Percentiles rank a stretch among this genome's conserved stretches.
These are phyloP conservation scores for Rosa hybrid DNA, from an alignment of 331 rosid genomes.

Conservation along the genomic window DNA sequence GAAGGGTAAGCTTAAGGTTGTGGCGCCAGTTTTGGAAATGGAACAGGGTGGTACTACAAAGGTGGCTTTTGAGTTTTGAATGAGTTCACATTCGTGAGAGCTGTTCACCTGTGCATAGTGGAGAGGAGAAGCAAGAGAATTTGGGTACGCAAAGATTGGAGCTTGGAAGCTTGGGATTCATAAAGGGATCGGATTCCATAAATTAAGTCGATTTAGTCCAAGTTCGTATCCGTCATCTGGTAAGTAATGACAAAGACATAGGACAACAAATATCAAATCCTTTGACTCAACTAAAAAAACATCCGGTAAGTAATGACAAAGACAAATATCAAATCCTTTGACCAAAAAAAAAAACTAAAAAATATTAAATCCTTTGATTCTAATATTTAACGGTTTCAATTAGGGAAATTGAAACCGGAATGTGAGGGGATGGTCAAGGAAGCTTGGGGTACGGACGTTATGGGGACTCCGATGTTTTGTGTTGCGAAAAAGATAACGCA, in stretches of 20 bases:
- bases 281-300: too few relatives aligned
- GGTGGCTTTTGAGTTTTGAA: not conserved
- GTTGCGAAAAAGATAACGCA: too few relatives aligned
- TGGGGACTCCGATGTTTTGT: too few relatives aligned
- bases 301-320: not conserved
- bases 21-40: not conserved
- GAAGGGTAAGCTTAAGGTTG: not conserved
- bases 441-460: too few relatives aligned
- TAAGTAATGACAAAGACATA: not conserved
- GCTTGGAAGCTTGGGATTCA: constrained; percentile 10
- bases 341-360: too few relatives aligned
- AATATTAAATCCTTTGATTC: not conserved
- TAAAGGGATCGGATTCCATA: not conserved
- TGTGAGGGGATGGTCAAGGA: too few relatives aligned
- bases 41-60: not conserved
- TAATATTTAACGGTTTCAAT: not conserved
- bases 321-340: not conserved
- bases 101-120: not conserved
- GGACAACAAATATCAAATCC: not conserved
- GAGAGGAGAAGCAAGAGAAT: not conserved
- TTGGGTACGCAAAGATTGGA: constrained; percentile 10
- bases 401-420: not conserved
- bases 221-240: not conserved
- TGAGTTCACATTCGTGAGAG: too few relatives aligned
- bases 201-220: not conserved